Base-by-base conservation (phyloP, 2,329 filamentous ascomycete species). In the Epichloe sp. region DNA sequence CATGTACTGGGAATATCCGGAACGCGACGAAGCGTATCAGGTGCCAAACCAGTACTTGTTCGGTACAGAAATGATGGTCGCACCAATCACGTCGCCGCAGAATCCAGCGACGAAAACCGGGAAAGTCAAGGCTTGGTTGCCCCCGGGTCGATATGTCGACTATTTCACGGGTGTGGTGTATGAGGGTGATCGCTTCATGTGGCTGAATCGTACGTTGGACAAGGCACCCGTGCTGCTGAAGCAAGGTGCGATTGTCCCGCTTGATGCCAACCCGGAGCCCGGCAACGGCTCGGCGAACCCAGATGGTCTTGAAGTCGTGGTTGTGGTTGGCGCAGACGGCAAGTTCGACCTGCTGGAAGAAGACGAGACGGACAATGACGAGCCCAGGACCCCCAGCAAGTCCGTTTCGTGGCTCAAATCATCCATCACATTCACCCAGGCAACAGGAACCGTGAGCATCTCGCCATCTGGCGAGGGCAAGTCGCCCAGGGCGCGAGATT, bases 1-100 rank as follows among this genome's bases (percentile, higher is more conserved):
- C 0, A 69, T 84, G 67, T 84, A 84, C 65, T 84, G 80, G 80
- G 68, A 71, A 43, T 74, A 76, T 54, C 75, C 77, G 0, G 66
- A 71, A 1, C 58, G 61, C 0, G 70, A 77, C 1, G 72, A 76
- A 52, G 78, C 80, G 0, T 83, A 83, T 61, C 57, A 62, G 1
- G 69, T 76, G 0, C 74, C 72, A 0, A 83, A 80, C 55, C 70
- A 82, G 59, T 83, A 76, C 60, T 72, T 71, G 56, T 83, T 83
- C 55, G 80, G 80, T 2, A 70, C 72, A 0, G 67, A 76, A 26
- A 62, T 83, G 14, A 63, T 83, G 3, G 76, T 82, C 0, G 71
- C 71, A 0, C 80, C 80, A 0, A 74, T 83, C 44, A 77, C 76
- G 1, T 65, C 67, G 5, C 77, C 77, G 0, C 67, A 72, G 23